These are phyloP conservation scores for Loxodes magnus DNA, from an alignment of 73 alveolate genomes.

Conservation along the genomic window DNA sequence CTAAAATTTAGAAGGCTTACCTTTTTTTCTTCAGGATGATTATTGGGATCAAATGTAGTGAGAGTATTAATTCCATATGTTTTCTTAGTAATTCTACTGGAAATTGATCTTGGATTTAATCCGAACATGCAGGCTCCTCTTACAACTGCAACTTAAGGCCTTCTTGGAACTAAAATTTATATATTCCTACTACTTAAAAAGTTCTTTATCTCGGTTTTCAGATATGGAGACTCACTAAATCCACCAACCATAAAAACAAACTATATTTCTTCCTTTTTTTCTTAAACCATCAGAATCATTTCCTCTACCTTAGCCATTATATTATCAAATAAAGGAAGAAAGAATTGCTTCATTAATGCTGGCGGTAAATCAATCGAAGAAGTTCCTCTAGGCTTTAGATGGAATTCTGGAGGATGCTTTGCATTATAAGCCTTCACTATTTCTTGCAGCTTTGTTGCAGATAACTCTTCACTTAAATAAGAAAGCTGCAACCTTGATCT, in stretches of 20 bases:
- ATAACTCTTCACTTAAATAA: constrained; percentile 87
- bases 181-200: constrained; percentile 74
- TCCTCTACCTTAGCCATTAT: constrained; percentile 80
- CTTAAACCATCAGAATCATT: constrained; percentile 60
- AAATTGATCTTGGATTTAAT: constrained; percentile 88
- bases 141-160: constrained; percentile 94
- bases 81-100: constrained; percentile 91
- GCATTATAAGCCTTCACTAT: constrained; percentile 73
- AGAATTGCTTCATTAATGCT: constrained; percentile 84
- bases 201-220: constrained; percentile 86
- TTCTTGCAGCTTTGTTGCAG: constrained; percentile 54
- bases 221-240: constrained; percentile 90
- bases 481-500: constrained; percentile 82
- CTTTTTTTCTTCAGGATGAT: constrained; percentile 92
- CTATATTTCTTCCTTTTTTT: constrained; percentile 70
- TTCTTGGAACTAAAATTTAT: constrained; percentile 86
- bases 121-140: constrained; percentile 98
- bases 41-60: constrained; percentile 93
- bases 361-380: constrained; percentile 86
- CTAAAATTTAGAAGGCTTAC: too few species aligned
- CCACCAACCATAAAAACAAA: constrained; percentile 98
- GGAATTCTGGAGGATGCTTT: constrained; percentile 63
- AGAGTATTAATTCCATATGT: constrained; percentile 96
- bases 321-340: constrained; percentile 84
- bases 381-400: constrained; percentile 83